A percentile compares a stretch with the other conserved stretches of the same genome.
Evolutionary conservation across 371 early-diverging fungal genomes (phyloP).

Genomic region (Catenaria anguillulae): DNA sequence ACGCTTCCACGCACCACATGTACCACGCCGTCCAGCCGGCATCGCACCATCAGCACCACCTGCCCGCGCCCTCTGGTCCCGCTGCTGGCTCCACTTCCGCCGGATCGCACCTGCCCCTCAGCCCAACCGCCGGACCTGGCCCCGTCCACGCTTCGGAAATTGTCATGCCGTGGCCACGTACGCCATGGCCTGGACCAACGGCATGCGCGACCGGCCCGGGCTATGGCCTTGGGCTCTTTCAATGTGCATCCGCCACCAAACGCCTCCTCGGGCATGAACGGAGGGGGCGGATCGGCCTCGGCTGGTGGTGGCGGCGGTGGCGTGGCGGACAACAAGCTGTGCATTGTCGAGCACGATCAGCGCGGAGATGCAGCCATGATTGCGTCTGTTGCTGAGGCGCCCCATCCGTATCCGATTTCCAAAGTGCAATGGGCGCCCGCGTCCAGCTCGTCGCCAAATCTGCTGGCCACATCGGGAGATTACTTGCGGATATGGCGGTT

Average conservation of each 20-base stretch:
- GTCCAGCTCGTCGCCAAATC: conserved; percentile 31
- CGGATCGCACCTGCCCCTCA: too few species aligned
- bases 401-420: conserved; percentile 76
- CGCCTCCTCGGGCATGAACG: too few species aligned
- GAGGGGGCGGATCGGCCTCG: too few species aligned
- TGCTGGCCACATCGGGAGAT: conserved; percentile 79
- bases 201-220: background rate
- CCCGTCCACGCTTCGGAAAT: background rate
- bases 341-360: conserved; percentile 4
- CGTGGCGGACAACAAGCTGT: background rate
- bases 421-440: conserved; percentile 78
- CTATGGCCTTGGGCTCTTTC: background rate
- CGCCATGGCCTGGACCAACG: background rate
- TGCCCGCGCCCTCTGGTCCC: too few species aligned
- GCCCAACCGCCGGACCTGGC: background rate
- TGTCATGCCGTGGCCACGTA: background rate
- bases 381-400: conserved; percentile 44
- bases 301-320: background rate
- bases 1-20: too few species aligned
- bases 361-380: background rate
- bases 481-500: conserved; percentile 57
- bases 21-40: too few species aligned
- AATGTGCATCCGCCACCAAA: background rate
- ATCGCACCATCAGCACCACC: too few species aligned
- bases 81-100: too few species aligned